Base-by-base conservation (phyloP, 2,329 filamentous ascomycete genomes). In the Penicillium sp. region DNA sequence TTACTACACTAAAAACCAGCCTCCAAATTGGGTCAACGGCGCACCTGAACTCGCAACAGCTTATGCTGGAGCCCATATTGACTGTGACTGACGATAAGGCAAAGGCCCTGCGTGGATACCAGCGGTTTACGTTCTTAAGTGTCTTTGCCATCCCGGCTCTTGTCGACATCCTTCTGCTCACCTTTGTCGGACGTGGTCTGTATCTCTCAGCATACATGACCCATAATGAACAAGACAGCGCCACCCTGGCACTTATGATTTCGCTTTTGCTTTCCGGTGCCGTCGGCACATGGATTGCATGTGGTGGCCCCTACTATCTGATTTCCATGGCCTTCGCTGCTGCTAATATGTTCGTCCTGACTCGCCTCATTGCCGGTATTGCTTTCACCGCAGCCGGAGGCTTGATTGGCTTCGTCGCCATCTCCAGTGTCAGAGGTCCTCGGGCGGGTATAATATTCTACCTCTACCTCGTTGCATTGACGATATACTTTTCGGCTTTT, bases 131-230 rank as follows among this genome's bases (percentile, higher is more conserved):
- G 0, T 81, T 80, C 52, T 66, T 83, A 20, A 77, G 77, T 50
- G 78, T 83, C 26, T 84, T 84, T 54, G 80, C 79, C 8, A 74
- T 84, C 35, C 81, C 81, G 0, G 81, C 80, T 20, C 69, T 84
- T 41, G 71, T 84, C 32, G 81, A 84, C 58, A 80, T 84, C 29
- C 40, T 81, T 8, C 64, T 84, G 6, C 67, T 84, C 16, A 80
- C 78, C 1, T 77, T 79, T 16, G 73, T 77, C 22, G 80, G 80
- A 1, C 75, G 80, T 43, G 81, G 81, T 7, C 64, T 84, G 18
- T 84, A 83, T 57, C 72, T 84, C 37, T 82, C 77, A 22, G 74
- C 74, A 1, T 77, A 70, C 49, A 82, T 84, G 80, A 60, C 61
- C 3, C 60, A 68, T 6, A 62, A 69, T 1, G 69, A 77, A 26